Conservation (phyloP, 2,329 filamentous ascomycete species). For the Colletotrichum paranaense region DNA sequence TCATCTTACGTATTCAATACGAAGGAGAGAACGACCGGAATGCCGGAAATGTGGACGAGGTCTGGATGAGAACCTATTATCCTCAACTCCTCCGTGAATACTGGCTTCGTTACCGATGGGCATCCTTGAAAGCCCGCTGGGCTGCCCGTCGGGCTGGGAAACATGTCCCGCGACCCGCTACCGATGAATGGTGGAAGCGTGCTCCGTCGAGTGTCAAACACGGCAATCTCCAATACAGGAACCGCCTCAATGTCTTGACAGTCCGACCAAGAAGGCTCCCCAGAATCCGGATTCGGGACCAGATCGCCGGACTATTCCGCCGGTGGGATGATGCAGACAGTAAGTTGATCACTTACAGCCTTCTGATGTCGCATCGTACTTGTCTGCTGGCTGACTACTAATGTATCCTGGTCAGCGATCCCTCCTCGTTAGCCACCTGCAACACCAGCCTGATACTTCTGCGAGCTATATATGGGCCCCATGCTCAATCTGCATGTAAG, state of each 20-base stretch:
- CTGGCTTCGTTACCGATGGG: not conserved
- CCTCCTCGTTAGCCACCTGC: not conserved
- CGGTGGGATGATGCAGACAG: not conserved
- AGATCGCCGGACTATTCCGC: not conserved
- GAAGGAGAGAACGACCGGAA: not conserved
- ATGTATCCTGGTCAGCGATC: not conserved
- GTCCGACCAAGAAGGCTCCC: not conserved
- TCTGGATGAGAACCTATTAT: not conserved
- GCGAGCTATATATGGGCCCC: too few relatives aligned
- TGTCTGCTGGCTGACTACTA: not conserved
- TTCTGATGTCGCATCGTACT: not conserved
- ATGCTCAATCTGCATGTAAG: not conserved
- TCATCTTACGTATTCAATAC: not conserved
- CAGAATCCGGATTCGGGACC: not conserved
- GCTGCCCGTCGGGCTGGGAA: not conserved
- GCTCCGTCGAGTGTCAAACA: not conserved
- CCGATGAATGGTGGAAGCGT: not conserved
- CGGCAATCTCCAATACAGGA: not conserved
- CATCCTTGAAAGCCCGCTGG: not conserved
- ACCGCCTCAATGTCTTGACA: not conserved
- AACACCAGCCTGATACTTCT: not conserved
- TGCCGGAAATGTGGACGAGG: not conserved
- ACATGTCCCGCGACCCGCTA: not conserved
- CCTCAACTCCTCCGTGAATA: not conserved
- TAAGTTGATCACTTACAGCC: not conserved